Percentiles rank a stretch among this genome's conserved stretches.
Conservation (phyloP, 495 filamentous ascomycete genomes). For the Xylaria palmicola region DNA sequence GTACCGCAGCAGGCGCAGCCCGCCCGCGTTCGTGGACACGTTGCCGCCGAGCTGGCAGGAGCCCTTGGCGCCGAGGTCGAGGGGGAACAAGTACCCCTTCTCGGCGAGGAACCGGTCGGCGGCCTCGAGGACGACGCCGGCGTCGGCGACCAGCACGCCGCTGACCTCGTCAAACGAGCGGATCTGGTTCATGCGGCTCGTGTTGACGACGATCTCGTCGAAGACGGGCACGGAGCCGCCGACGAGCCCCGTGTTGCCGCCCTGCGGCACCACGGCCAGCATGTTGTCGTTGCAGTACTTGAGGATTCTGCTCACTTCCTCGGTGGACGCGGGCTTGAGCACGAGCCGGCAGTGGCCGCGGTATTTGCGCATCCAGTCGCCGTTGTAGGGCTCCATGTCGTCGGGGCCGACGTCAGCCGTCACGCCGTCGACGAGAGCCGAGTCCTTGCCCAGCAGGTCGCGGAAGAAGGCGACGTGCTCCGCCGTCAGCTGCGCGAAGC, state of each 20-base stretch:
- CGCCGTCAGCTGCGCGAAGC: constrained; percentile 65
- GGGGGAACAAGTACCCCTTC: constrained; percentile 80
- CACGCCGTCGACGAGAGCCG: constrained; percentile 82
- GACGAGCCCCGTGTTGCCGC: constrained; percentile 93
- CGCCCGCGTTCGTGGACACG: constrained; percentile 94
- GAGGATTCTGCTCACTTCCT: constrained; percentile 84
- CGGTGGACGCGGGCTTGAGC: constrained; percentile 75
- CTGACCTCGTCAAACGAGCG: constrained; percentile 88
- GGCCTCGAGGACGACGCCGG: constrained; percentile 86
- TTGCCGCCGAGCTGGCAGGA: constrained; percentile 98
- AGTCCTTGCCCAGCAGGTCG: constrained; percentile 67
- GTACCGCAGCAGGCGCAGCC: constrained; percentile 85
- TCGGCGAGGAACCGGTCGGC: constrained; percentile 81
- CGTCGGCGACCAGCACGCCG: constrained; percentile 85
- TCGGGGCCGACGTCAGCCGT: constrained; percentile 62
- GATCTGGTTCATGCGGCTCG: constrained; percentile 84
- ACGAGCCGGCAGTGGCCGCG: constrained; percentile 84
- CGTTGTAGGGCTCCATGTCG: constrained; percentile 91
- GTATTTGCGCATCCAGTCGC: constrained; percentile 99
- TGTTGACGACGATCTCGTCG: constrained; percentile 94
- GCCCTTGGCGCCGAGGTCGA: constrained; percentile 95
- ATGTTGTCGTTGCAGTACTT: constrained; percentile 89
- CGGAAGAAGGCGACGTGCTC: constrained; percentile 83
- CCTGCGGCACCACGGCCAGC: constrained; percentile 95
- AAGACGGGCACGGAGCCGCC: constrained; percentile 94